These are phyloP conservation scores for Persicaria tinctoria DNA, from an alignment of 148 eudicot genomes.

Conservation along the genomic window DNA sequence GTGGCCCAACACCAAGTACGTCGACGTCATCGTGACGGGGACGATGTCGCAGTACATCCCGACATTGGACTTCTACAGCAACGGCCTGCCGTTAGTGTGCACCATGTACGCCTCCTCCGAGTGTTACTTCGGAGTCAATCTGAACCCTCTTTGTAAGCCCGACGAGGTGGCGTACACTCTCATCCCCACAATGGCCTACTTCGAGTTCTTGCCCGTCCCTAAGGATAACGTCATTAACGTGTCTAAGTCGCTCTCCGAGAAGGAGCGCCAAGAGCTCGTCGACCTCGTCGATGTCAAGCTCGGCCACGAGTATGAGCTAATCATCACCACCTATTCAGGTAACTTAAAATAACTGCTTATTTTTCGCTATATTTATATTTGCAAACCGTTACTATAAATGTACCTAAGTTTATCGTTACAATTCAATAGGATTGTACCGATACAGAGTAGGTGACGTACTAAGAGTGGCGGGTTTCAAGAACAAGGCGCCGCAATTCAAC, in stretches of 20 bases:
- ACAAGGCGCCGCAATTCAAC: slow-evolving; percentile 76
- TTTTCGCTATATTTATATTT: too few relatives aligned
- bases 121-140: slow-evolving; percentile 72
- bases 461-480: slow-evolving; percentile 66
- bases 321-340: slow-evolving; percentile 82
- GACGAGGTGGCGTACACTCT: slow-evolving; percentile 65
- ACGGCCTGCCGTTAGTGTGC: slow-evolving; percentile 68
- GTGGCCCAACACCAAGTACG: slow-evolving; percentile 76
- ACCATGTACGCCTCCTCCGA: slow-evolving; percentile 80
- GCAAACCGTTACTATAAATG: too few relatives aligned
- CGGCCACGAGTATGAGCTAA: slow-evolving; percentile 74
- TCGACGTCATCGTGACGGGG: slow-evolving; percentile 80
- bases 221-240: slow-evolving; percentile 31
- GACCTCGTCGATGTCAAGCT: slow-evolving; percentile 67
- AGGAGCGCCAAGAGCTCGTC: slow-evolving; percentile 52
- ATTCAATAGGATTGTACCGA: slow-evolving; percentile 62
- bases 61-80: slow-evolving; percentile 54
- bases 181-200: slow-evolving; percentile 65
- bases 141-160: slow-evolving; percentile 69
- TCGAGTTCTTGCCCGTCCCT: slow-evolving; percentile 66
- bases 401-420: not conserved
- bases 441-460: slow-evolving; percentile 71
- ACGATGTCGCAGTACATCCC: slow-evolving; percentile 79
- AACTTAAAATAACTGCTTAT: not conserved
- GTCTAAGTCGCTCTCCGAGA: slow-evolving; percentile 53